Evolutionary conservation across 805 yeast genomes (phyloP), one percentile per base, ranked within the genome.

Genomic region (Nakazawaea holstii): DNA sequence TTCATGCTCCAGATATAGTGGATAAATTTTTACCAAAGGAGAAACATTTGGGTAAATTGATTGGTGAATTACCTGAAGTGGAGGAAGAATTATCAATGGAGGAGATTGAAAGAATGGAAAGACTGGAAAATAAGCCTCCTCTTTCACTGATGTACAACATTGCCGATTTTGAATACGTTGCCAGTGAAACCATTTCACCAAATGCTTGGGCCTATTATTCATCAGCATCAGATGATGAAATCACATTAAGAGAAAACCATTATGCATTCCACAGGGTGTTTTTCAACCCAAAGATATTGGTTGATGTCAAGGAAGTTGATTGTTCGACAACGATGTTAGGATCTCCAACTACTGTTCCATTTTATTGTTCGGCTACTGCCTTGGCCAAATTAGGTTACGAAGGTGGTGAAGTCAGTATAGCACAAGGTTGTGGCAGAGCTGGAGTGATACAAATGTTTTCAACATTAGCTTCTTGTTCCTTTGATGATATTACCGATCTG

Each of bases 201-300:
- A 76, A 77, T 31, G 97, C 95, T 0, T 87, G 97, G 95, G 94
- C 94, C 9, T 92, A 92, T 65, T 92, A 90, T 62, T 84, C 95
- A 3, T 81, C 91, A 30, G 98, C 91, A 9, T 77, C 96, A 15
- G 97, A 92, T 64, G 98, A 92, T 63, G 98, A 92, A 67, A 79
- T 92, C 54, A 77, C 96, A 1, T 62, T 87, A 57, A 76, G 98
- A 55, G 97, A 91, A 59, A 92, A 92, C 68, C 97, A 90, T 63
- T 75, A 80, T 46, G 95, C 96, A 2, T 92, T 79, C 68, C 96
- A 88, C 59, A 72, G 96, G 30, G 79, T 91, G 45, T 90, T 86
- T 69, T 92, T 92, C 73, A 82, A 85, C 55, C 98, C 98, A 13
- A 72, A 79, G 47, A 74, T 92, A 13, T 69, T 91, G 48, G 88